Conservation (phyloP, 2,329 filamentous ascomycete genomes). For the Paraconiothyrium sp. region DNA sequence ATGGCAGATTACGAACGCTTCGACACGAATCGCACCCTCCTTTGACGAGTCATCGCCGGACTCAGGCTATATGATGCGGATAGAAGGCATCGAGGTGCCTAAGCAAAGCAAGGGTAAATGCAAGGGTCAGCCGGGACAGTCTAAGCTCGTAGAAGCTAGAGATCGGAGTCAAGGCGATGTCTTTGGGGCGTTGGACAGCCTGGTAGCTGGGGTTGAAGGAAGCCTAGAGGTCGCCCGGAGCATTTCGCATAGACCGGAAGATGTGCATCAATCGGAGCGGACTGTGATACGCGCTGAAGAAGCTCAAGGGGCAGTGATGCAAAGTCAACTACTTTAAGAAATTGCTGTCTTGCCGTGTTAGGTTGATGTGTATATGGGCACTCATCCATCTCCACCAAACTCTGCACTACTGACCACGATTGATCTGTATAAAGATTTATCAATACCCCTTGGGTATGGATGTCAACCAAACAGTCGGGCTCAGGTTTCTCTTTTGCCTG, state of each 20-base stretch:
- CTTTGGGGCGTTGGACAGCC: slow-evolving; percentile 47
- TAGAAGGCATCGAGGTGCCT: slow-evolving; percentile 63
- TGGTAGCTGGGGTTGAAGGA: slow-evolving; percentile 50
- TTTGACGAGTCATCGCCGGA: slow-evolving; percentile 61
- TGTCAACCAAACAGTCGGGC: slow-evolving; percentile 9
- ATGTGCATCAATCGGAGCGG: slow-evolving; percentile 22
- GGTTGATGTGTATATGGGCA: slow-evolving; percentile 17
- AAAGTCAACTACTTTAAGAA: slow-evolving; percentile 6
- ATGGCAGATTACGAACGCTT: slow-evolving; percentile 72
- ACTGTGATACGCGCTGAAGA: slow-evolving; percentile 22
- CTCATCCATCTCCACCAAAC: slow-evolving; percentile 24
- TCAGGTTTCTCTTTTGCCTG: background rate
- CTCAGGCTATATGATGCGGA: slow-evolving; percentile 67
- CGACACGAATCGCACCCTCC: slow-evolving; percentile 68
- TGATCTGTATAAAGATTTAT: slow-evolving; percentile 37
- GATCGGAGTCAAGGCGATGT: slow-evolving; percentile 45
- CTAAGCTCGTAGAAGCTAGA: slow-evolving; percentile 41
- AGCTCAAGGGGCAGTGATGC: slow-evolving; percentile 9
- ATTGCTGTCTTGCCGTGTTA: background rate
- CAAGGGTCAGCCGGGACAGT: slow-evolving; percentile 39
- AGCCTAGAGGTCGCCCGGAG: slow-evolving; percentile 47
- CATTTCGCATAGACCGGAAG: slow-evolving; percentile 36
- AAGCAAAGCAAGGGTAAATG: slow-evolving; percentile 43
- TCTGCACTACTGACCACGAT: slow-evolving; percentile 19
- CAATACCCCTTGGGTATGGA: background rate